Evolutionary conservation across 2,329 filamentous ascomycete genomes (phyloP).

Genomic region (Gyromitra esculenta): DNA sequence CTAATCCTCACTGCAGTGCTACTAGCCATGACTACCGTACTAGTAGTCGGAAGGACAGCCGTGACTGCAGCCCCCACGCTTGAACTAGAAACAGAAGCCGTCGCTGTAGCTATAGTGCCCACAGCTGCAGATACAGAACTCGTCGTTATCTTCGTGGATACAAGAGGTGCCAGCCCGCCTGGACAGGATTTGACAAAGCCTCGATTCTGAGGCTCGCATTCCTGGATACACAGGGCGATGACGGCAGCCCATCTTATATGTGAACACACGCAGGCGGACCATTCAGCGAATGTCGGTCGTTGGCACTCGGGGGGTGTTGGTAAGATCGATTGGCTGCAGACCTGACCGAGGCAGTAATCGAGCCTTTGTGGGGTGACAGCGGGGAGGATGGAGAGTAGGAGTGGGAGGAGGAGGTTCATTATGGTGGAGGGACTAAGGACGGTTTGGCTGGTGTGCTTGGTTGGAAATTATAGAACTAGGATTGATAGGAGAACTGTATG

Average conservation of each 20-base stretch:
- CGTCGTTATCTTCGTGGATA: background rate
- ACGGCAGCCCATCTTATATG: background rate
- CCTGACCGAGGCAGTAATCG: background rate
- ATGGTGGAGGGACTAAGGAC: background rate
- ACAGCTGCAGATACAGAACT: background rate
- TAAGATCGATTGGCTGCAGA: background rate
- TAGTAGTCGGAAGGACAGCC: too few relatives aligned
- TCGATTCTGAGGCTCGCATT: background rate
- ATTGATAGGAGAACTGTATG: background rate
- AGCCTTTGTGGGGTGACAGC: background rate
- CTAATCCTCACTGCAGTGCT: background rate
- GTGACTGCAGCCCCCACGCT: background rate
- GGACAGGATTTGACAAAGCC: background rate
- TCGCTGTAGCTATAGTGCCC: background rate
- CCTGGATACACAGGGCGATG: background rate
- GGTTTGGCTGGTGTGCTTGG: background rate
- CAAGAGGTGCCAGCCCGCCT: background rate
- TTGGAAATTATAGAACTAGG: background rate
- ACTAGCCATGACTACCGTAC: background rate
- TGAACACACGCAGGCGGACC: background rate
- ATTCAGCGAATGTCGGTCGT: background rate
- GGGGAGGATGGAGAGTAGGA: background rate
- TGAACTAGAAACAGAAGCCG: background rate
- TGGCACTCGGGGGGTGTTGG: background rate
- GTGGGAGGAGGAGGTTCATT: background rate